phyloP scores from a whole-genome alignment of 2,329 filamentous ascomycete genomes.

The Seiridium cupressi region DNA sequence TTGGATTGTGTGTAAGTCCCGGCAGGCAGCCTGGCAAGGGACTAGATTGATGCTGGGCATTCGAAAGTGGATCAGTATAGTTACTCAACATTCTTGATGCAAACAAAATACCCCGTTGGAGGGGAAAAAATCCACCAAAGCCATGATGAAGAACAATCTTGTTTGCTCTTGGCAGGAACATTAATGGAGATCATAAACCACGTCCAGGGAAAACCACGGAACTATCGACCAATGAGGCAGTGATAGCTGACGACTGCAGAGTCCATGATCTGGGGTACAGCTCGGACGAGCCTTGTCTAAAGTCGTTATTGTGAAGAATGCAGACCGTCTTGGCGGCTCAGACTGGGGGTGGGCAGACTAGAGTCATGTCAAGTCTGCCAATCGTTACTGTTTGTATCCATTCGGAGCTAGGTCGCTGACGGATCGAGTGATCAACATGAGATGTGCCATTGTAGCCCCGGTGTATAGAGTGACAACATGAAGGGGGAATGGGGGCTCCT shows the following conservation, averaged over 20 bases:
- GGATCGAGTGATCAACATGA: background rate
- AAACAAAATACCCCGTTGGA: background rate
- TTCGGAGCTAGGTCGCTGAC: too few species aligned
- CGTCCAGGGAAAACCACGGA: background rate
- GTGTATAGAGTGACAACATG: background rate
- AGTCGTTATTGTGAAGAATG: background rate
- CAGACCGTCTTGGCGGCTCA: background rate
- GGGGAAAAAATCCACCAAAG: background rate
- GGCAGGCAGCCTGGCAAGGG: background rate
- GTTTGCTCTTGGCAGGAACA: constrained; percentile 4
- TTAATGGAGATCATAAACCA: background rate
- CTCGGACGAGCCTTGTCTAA: background rate
- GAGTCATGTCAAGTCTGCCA: background rate
- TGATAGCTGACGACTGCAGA: background rate
- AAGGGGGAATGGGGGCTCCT: background rate
- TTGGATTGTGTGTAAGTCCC: background rate
- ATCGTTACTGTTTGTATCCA: background rate
- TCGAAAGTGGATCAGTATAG: background rate
- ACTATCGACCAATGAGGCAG: background rate
- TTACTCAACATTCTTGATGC: background rate
- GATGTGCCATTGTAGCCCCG: background rate
- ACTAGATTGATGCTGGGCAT: background rate
- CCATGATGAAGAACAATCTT: background rate
- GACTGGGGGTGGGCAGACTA: background rate
- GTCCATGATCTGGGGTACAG: background rate